phyloP scores from a whole-genome alignment of 176 grass and related monocot species.

The Pharus latifolius region DNA sequence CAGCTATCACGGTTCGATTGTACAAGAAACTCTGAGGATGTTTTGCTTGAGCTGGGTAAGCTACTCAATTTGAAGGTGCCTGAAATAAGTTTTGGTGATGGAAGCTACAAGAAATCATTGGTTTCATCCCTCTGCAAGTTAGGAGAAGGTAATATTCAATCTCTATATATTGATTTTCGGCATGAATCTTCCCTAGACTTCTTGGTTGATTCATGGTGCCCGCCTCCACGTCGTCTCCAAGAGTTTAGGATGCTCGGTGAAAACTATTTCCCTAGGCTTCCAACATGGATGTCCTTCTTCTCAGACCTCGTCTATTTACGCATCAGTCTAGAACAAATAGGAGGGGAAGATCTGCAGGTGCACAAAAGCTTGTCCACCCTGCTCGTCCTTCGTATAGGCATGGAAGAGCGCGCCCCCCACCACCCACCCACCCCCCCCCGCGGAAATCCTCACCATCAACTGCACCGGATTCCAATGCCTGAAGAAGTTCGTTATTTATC shows the following conservation, averaged over 20 bases:
- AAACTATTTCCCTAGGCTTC: neutral
- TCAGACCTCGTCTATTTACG: neutral
- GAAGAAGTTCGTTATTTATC: constrained; percentile 8
- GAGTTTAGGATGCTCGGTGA: neutral
- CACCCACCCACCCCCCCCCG: too few relatives aligned
- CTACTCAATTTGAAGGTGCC: constrained; percentile 15
- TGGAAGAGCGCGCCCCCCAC: too few relatives aligned
- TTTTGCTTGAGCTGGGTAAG: neutral
- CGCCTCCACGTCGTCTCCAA: neutral
- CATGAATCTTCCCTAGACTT: constrained; percentile 16
- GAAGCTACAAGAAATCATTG: neutral
- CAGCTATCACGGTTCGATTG: constrained; percentile 3
- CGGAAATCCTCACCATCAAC: neutral
- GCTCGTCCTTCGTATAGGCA: too few relatives aligned
- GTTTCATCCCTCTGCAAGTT: constrained; percentile 4
- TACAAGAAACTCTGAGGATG: neutral
- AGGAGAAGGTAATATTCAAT: neutral
- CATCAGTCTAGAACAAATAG: neutral
- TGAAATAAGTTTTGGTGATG: neutral
- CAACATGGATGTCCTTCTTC: constrained; percentile 6
- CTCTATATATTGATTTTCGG: neutral
- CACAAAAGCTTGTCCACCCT: neutral
- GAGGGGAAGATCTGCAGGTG: neutral
- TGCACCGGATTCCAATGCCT: constrained; percentile 6
- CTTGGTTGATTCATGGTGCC: constrained; percentile 8